A percentile compares a stretch with the other conserved stretches of the same genome.
These are phyloP conservation scores for Pichia terricola DNA, from an alignment of 1,139 yeast genomes.

Conservation along the genomic window DNA sequence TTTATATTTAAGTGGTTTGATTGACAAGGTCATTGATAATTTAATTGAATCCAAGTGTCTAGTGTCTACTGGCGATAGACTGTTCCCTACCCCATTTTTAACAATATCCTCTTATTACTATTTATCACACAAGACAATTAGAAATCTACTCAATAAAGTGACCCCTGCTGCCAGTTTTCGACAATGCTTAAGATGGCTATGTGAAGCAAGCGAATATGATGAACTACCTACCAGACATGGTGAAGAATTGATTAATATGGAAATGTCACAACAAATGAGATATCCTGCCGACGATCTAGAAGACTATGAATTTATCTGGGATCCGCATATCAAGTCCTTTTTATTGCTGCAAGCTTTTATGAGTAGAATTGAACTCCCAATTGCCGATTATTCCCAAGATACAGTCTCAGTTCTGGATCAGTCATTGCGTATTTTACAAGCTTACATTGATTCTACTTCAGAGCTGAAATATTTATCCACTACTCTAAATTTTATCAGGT, in stretches of 20 bases:
- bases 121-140: constrained; percentile 81
- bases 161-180: constrained; percentile 45
- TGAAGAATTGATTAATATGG: constrained; percentile 86
- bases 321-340: constrained; percentile 90
- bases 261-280: constrained; percentile 73
- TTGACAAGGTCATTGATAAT: constrained; percentile 62
- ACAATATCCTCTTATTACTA: constrained; percentile 87
- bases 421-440: constrained; percentile 86
- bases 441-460: constrained; percentile 81
- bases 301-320: constrained; percentile 67
- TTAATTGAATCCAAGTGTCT: constrained; percentile 71
- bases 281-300: constrained; percentile 63
- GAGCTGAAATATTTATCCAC: constrained; percentile 67
- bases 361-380: constrained; percentile 76
- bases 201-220: constrained; percentile 82
- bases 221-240: constrained; percentile 93
- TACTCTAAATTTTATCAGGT: constrained; percentile 47
- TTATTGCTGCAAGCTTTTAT: constrained; percentile 80
- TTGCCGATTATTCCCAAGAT: constrained; percentile 92
- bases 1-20: constrained; percentile 57
- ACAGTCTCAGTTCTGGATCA: constrained; percentile 91
- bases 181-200: constrained; percentile 61
- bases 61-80: constrained; percentile 36
- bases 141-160: constrained; percentile 52
- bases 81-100: constrained; percentile 69